These are phyloP conservation scores for Lactifluus subvellereus DNA, from an alignment of 768 basidiomycete species.

Conservation along the genomic window DNA sequence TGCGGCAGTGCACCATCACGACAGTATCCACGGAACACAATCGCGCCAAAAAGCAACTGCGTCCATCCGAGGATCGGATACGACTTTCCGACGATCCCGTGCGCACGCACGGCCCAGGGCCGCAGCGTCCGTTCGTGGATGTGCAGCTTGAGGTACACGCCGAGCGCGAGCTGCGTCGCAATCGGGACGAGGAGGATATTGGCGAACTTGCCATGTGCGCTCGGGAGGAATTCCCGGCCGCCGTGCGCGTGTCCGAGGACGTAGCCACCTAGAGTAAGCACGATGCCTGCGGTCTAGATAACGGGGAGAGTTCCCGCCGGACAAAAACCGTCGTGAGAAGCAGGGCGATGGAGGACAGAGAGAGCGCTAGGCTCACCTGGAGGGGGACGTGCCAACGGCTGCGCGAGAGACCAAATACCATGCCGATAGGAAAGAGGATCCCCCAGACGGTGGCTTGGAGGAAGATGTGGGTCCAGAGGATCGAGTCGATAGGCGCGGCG, in stretches of 20 bases:
- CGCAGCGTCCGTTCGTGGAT: conserved; percentile 72
- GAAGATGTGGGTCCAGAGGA: conserved; percentile 78
- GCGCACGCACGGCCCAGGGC: conserved; percentile 61
- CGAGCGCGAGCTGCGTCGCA: conserved; percentile 57
- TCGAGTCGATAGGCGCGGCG: conserved; percentile 63
- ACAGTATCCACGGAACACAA: conserved; percentile 73
- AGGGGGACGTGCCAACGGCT: conserved; percentile 90
- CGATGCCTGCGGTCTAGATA: conserved; percentile 50
- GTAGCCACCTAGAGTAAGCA: conserved; percentile 66
- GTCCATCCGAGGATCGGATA: conserved; percentile 86
- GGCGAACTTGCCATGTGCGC: conserved; percentile 67
- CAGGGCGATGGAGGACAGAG: not conserved
- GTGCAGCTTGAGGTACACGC: conserved; percentile 89
- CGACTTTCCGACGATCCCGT: conserved; percentile 74
- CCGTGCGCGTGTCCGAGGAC: conserved; percentile 83
- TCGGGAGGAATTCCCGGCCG: conserved; percentile 69
- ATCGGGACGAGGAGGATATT: conserved; percentile 63
- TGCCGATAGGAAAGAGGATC: conserved; percentile 76
- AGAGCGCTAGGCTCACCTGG: conserved; percentile 45
- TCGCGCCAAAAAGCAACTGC: conserved; percentile 83
- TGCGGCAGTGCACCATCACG: conserved; percentile 72
- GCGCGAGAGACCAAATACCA: conserved; percentile 68
- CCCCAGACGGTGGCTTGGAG: conserved; percentile 82
- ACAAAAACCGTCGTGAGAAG: not conserved
- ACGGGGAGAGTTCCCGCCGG: too few species aligned